phyloP scores from a whole-genome alignment of 805 yeast species.

The Allodekkera sacchari region DNA sequence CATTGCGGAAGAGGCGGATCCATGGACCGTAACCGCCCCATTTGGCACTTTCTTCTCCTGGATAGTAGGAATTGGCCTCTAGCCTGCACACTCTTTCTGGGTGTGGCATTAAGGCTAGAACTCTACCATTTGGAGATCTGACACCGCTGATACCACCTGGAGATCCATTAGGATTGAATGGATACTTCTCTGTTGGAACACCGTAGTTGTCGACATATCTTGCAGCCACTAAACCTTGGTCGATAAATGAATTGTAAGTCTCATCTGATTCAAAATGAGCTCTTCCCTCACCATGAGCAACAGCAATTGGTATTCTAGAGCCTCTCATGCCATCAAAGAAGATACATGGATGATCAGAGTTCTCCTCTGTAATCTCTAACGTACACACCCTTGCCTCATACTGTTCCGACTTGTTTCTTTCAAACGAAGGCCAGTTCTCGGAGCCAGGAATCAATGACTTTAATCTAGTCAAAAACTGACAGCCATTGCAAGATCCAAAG shows the following conservation, averaged over 20 bases:
- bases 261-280: constrained; percentile 54
- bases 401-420: constrained; percentile 85
- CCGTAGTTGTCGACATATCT: constrained; percentile 92
- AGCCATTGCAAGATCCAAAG: constrained; percentile 97
- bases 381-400: constrained; percentile 92
- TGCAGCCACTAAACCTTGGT: constrained; percentile 51
- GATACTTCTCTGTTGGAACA: constrained; percentile 69
- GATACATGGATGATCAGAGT: constrained; percentile 44
- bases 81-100: constrained; percentile 90
- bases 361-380: constrained; percentile 63
- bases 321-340: constrained; percentile 89
- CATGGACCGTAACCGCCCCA: constrained; percentile 93
- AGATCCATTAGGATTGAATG: constrained; percentile 95
- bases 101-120: constrained; percentile 98
- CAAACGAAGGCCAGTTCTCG: constrained; percentile 93
- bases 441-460: constrained; percentile 87
- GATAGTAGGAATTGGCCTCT: constrained; percentile 89
- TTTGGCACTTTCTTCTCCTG: constrained; percentile 43
- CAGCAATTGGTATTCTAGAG: constrained; percentile 91
- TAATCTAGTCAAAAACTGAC: constrained; percentile 88
- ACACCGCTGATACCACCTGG: constrained; percentile 91
- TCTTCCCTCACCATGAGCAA: constrained; percentile 98
- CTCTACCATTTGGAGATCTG: constrained; percentile 85
- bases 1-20: constrained; percentile 87
- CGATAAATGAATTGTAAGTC: constrained; percentile 39